Evolutionary conservation across 257 asterid species (phyloP).

Genomic region (Scutellaria baicalensis): DNA sequence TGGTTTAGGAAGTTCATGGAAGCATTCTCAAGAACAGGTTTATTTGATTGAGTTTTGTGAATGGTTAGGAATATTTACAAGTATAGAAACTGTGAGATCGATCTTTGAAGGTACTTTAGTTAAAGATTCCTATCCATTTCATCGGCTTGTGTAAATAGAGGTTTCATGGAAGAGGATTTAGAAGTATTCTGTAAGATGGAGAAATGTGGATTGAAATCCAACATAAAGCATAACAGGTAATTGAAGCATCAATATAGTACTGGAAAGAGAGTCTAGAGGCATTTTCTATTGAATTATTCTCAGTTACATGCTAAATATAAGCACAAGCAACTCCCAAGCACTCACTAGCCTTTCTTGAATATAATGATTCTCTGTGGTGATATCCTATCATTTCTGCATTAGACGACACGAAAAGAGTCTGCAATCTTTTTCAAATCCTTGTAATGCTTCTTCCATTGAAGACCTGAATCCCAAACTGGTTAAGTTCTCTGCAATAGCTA

Average conservation of each 20-base stretch:
- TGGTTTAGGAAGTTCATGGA: conserved; percentile 47
- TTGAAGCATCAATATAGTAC: not conserved
- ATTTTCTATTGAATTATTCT: not conserved
- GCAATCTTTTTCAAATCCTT: conserved; percentile 78
- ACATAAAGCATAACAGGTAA: conserved; percentile 62
- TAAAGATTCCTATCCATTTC: conserved; percentile 38
- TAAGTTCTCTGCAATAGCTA: not conserved
- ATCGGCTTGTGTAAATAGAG: conserved; percentile 67
- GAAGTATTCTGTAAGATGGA: conserved; percentile 46
- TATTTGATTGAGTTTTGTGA: too few relatives aligned
- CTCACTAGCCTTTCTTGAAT: conserved; percentile 1
- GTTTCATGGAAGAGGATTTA: conserved; percentile 61
- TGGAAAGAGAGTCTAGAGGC: not conserved
- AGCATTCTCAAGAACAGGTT: conserved; percentile 17
- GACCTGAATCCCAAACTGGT: conserved; percentile 50
- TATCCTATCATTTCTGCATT: conserved; percentile 6
- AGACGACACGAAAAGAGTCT: conserved; percentile 73
- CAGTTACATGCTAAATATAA: not conserved
- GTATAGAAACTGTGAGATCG: conserved; percentile 36
- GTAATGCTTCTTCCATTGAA: conserved; percentile 93
- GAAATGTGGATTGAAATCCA: conserved; percentile 39
- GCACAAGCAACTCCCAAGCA: not conserved
- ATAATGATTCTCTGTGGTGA: not conserved
- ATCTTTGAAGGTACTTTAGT: conserved; percentile 36
- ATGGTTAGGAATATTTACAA: conserved; percentile 60